phyloP scores from a whole-genome alignment of 1,139 yeast species.

The Hanseniaspora uvarum region DNA sequence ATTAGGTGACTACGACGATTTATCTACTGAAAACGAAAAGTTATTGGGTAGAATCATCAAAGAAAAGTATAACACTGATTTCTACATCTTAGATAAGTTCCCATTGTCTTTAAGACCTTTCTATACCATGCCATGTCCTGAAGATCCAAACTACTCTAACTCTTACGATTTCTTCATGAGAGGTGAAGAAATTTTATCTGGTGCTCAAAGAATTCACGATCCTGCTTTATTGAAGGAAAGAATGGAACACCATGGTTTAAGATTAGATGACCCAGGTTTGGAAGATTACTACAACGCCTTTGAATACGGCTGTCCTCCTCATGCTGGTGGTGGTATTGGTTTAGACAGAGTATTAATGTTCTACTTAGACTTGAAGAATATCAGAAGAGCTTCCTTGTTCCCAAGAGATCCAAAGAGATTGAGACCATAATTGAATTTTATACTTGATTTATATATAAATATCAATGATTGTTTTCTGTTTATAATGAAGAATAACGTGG shows the following conservation, averaged over 20 bases:
- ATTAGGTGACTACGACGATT: constrained; percentile 76
- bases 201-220: constrained; percentile 98
- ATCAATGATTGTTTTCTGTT: neutral
- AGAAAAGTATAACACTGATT: constrained; percentile 92
- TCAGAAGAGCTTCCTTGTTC: constrained; percentile 94
- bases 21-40: constrained; percentile 89
- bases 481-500: neutral
- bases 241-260: constrained; percentile 72
- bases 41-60: constrained; percentile 82
- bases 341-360: constrained; percentile 97
- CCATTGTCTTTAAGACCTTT: constrained; percentile 94
- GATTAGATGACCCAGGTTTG: constrained; percentile 70
- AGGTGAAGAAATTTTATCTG: constrained; percentile 97
- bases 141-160: constrained; percentile 84
- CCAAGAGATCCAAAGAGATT: constrained; percentile 97
- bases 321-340: constrained; percentile 99
- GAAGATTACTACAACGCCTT: constrained; percentile 88
- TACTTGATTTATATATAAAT: neutral
- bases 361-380: constrained; percentile 89
- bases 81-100: constrained; percentile 95
- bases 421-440: constrained; percentile 50
- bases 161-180: constrained; percentile 98
- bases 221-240: constrained; percentile 70
- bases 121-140: constrained; percentile 97
- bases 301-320: constrained; percentile 93